phyloP scores from a whole-genome alignment of 2,329 filamentous ascomycete genomes.

The Berkeleyomyces basicola region DNA sequence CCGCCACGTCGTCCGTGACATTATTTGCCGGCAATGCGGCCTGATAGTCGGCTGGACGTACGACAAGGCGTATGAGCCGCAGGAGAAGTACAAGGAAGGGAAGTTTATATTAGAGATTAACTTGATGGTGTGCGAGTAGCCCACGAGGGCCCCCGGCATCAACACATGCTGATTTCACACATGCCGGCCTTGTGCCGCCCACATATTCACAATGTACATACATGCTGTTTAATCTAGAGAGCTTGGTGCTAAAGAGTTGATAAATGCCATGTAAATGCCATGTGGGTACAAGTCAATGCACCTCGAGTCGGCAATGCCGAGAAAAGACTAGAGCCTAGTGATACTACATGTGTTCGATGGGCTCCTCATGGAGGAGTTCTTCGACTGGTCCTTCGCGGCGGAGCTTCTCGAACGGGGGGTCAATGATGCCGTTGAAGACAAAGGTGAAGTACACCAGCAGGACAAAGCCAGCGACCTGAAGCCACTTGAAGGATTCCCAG shows the following conservation, averaged over 20 bases:
- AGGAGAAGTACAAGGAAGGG: conserved; percentile 97
- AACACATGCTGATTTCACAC: background rate
- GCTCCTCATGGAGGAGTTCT: conserved; percentile 63
- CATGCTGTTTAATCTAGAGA: background rate
- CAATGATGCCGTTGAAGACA: conserved; percentile 86
- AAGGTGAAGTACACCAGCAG: conserved; percentile 93
- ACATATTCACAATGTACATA: too few relatives aligned
- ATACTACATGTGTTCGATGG: conserved; percentile 49
- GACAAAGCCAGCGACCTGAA: conserved; percentile 78
- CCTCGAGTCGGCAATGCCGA: too few relatives aligned
- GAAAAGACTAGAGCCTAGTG: too few relatives aligned
- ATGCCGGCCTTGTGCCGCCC: background rate
- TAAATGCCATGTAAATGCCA: background rate
- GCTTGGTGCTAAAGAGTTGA: too few relatives aligned
- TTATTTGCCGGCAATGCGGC: conserved; percentile 77
- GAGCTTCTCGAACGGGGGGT: conserved; percentile 59
- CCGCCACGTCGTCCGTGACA: conserved; percentile 84
- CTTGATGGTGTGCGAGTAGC: conserved; percentile 59
- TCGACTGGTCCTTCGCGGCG: conserved; percentile 37
- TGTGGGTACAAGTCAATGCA: background rate
- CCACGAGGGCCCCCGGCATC: conserved; percentile 14
- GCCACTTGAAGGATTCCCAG: conserved; percentile 96
- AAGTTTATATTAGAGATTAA: conserved; percentile 95
- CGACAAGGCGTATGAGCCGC: conserved; percentile 82
- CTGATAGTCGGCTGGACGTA: conserved; percentile 97